phyloP scores from a whole-genome alignment of 2,329 filamentous ascomycete species.

The Ceratocystis smalleyi region DNA sequence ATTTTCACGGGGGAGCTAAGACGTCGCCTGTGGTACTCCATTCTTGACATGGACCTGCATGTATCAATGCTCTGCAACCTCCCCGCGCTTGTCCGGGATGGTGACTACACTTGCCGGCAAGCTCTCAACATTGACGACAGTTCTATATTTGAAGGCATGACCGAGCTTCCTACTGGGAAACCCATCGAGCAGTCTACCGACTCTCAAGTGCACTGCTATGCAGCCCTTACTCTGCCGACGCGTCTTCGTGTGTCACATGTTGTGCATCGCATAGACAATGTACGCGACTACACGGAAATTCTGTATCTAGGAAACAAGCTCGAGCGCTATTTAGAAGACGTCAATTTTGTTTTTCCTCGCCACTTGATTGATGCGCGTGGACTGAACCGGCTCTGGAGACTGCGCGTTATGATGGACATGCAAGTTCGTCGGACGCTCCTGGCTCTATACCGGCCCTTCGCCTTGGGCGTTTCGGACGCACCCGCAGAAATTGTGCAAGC shows the following conservation, averaged over 20 bases:
- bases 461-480: slow-evolving; percentile 34
- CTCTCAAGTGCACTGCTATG: slow-evolving; percentile 39
- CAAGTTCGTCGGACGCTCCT: slow-evolving; percentile 38
- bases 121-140: slow-evolving; percentile 39
- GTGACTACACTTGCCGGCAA: slow-evolving; percentile 37
- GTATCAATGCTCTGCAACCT: slow-evolving; percentile 38
- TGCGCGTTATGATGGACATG: slow-evolving; percentile 37
- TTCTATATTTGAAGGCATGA: slow-evolving; percentile 34
- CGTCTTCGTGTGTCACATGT: slow-evolving; percentile 37
- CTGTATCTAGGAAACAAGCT: slow-evolving; percentile 38
- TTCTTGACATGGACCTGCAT: slow-evolving; percentile 41
- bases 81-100: slow-evolving; percentile 36
- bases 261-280: slow-evolving; percentile 35
- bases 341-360: slow-evolving; percentile 37
- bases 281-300: slow-evolving; percentile 39
- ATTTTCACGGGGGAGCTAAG: slow-evolving; percentile 39
- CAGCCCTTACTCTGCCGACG: slow-evolving; percentile 33
- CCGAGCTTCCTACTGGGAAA: slow-evolving; percentile 32
- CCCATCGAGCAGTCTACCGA: slow-evolving; percentile 38
- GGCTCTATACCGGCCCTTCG: slow-evolving; percentile 39
- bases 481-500: slow-evolving; percentile 36
- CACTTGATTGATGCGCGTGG: slow-evolving; percentile 29
- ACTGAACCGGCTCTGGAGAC: slow-evolving; percentile 37
- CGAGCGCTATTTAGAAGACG: slow-evolving; percentile 38
- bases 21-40: slow-evolving; percentile 40